phyloP scores from a whole-genome alignment of 768 basidiomycete genomes.

The Lactarius tabidus region DNA sequence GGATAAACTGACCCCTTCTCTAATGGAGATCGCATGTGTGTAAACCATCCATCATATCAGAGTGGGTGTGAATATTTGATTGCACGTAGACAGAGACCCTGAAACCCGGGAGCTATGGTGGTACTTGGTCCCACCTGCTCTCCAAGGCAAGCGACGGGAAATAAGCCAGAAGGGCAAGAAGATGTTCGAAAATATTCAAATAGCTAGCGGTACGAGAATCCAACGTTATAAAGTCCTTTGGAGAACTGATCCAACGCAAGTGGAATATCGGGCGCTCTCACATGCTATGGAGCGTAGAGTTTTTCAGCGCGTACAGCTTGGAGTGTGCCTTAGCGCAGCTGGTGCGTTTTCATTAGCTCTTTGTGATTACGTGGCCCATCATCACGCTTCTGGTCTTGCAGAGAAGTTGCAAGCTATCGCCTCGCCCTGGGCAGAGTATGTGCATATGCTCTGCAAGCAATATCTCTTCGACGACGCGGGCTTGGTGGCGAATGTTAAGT shows the following conservation, averaged over 20 bases:
- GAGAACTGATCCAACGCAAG: constrained; percentile 28
- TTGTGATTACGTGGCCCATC: not conserved
- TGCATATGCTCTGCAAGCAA: constrained; percentile 50
- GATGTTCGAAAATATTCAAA: constrained; percentile 49
- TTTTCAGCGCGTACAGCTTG: constrained; percentile 56
- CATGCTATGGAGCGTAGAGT: constrained; percentile 49
- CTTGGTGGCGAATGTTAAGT: constrained; percentile 55
- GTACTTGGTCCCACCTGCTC: constrained; percentile 49
- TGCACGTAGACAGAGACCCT: constrained; percentile 47
- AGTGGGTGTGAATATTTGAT: constrained; percentile 27
- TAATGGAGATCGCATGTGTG: constrained; percentile 53
- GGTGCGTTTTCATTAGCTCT: constrained; percentile 38
- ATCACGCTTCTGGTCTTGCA: constrained; percentile 27
- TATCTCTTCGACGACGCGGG: constrained; percentile 57
- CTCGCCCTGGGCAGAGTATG: constrained; percentile 67
- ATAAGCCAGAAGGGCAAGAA: constrained; percentile 51
- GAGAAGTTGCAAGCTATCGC: constrained; percentile 83
- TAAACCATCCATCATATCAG: constrained; percentile 9
- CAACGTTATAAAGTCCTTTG: not conserved
- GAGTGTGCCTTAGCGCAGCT: constrained; percentile 67
- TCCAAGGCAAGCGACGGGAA: constrained; percentile 43
- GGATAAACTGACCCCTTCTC: constrained; percentile 1
- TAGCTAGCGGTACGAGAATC: constrained; percentile 55
- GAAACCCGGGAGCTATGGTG: constrained; percentile 58
- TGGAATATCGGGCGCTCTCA: constrained; percentile 59